Base-by-base conservation (phyloP, 2,329 filamentous ascomycete genomes). In the Pseudogymnoascus sp. region DNA sequence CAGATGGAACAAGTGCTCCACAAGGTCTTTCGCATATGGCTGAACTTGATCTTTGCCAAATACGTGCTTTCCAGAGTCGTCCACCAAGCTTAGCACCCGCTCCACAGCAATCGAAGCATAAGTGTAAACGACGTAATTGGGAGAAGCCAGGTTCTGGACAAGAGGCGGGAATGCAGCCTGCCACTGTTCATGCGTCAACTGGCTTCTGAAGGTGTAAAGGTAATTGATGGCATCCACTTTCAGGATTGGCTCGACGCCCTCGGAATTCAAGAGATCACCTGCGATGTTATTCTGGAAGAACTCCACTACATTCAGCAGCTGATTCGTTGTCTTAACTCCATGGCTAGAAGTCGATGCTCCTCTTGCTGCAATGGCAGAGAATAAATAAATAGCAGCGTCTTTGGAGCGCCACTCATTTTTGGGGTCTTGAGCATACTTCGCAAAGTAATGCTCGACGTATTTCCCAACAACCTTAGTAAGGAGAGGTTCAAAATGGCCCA, bases 221-320 rank as follows among this genome's bases (percentile, higher is more conserved):
- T 93, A 99, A 76, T 97, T 99, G 81, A 99, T 96, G 16, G 93
- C 93, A 75, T 97, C 95, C 14, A 99, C 93, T 79, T 96, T 96
- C 69, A 96, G 82, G 65, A 99, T 93, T 7, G 92, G 89, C 70
- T 96, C 85, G 1, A 89, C 84, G 2, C 82, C 83, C 31, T 83
- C 80, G 36, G 85, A 80, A n/a, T 83, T 81, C 66, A 96, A 80
- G 42, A 99, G 81, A 74, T 99, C 95, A n/a, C 86, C 83, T 10
- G 93, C 93, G 71, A 99, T 89, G 74, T 97, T 85, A 67, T 89
- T 90, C 74, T 96, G 89, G 80, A 99, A 97, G 77, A 97, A 99
- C 59, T 96, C 89, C 23, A 97, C 87, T 26, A 99, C 89, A 70
- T 96, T 88, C 69, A 97, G 88, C 40, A 89, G 78, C n/a, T 84